Base-by-base conservation (phyloP, 2,329 filamentous ascomycete species). In the Ophiocordyceps camponoti-saundersi region DNA sequence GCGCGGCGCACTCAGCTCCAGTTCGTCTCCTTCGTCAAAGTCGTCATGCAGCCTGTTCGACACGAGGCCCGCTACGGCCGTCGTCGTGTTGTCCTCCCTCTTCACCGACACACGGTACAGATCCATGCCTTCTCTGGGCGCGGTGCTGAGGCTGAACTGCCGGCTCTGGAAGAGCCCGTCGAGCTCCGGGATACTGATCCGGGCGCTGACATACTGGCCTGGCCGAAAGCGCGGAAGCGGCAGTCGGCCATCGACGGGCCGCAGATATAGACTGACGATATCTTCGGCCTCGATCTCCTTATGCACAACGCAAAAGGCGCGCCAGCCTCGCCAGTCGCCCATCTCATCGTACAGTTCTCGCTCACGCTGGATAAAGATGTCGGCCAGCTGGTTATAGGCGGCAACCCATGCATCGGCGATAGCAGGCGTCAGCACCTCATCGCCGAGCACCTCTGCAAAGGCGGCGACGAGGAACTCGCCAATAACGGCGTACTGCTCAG, bases 61-160 rank as follows among this genome's bases (percentile, higher is more conserved):
- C 44, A 79, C 62, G 40, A 74, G 53, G 18, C 73, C 74, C 1
- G 66, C 62, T 2, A 67, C 52, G 18, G 36, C 36, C 36, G 12
- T 12, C 3, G 36, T 40, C 36, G 36, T 44, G 2, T 57, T 57
- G 34, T 72, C 77, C 52, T 77, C 82, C 48, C 68, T 73, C 71
- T 88, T 89, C 50, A 90, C 79, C 53, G 76, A 83, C 64, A 90
- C 79, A 47, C 85, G 75, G 63, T 85, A 85, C 61, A 78, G 73
- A 16, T 67, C 65, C 8, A 70, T 70, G 44, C 70, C 67, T n/a
- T 53, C 53, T 22, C 53, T 52, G 4, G 70, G 68, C 2, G 65
- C 69, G 54, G 84, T 78, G 56, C 77, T 82, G 48, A 90, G 68
- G 44, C 79, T 84, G 66, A 87, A 90, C 66, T 90, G 85, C 47